Conservation (phyloP, 169 alveolate genomes). For the Eimeria sp. region DNA sequence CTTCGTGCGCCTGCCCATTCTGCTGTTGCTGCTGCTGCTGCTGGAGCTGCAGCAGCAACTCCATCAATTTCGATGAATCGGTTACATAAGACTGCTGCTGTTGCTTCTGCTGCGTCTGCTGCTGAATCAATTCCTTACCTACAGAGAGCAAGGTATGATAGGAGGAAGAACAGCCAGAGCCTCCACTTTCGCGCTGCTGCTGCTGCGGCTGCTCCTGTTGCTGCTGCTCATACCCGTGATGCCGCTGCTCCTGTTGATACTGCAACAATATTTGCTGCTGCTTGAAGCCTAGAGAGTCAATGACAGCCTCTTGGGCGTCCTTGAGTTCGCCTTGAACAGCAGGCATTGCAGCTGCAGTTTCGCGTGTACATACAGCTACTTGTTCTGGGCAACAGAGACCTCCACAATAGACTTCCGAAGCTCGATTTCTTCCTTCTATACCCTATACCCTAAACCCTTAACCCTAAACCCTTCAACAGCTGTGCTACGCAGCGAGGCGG, state of each 20-base stretch:
- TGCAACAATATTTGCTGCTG: background rate
- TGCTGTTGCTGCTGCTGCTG: background rate
- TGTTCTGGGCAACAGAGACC: background rate
- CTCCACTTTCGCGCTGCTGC: background rate
- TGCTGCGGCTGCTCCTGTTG: background rate
- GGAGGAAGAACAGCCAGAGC: background rate
- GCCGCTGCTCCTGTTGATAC: background rate
- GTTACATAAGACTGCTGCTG: background rate
- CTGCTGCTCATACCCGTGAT: background rate
- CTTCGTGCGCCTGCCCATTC: background rate
- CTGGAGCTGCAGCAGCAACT: constrained; percentile 5
- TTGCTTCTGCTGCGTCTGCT: background rate
- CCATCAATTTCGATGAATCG: background rate
- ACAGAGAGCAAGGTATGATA: background rate
- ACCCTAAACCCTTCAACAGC: background rate
- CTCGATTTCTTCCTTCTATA: no score
- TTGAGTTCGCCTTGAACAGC: background rate
- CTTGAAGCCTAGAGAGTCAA: background rate
- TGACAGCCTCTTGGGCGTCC: background rate
- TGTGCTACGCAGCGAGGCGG: background rate
- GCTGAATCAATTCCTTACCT: background rate
- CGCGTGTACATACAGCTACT: constrained; percentile 1
- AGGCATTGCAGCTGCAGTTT: background rate
- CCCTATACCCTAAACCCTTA: background rate
- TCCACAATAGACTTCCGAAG: no score